phyloP scores from a whole-genome alignment of 1,284 basidiomycete genomes.

The Inonotus obliquus region DNA sequence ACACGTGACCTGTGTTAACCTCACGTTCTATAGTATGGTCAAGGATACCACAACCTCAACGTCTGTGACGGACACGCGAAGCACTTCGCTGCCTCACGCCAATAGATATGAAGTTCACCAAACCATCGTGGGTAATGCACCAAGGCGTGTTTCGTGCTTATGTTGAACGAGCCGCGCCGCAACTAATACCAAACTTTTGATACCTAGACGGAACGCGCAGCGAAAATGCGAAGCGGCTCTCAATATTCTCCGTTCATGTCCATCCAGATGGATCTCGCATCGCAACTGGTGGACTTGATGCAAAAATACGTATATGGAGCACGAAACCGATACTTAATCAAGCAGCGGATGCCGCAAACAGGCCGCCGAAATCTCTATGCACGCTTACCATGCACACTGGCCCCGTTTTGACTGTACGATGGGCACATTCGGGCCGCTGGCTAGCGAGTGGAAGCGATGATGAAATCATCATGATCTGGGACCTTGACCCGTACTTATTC shows the following conservation, averaged over 20 bases:
- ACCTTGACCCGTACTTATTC: slow-evolving; percentile 84
- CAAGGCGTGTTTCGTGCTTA: slow-evolving; percentile 36
- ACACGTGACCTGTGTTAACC: too few species aligned
- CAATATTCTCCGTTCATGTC: slow-evolving; percentile 91
- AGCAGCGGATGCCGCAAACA: slow-evolving; percentile 66
- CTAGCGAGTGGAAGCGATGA: slow-evolving; percentile 97
- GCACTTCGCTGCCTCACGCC: too few species aligned
- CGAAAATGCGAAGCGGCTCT: slow-evolving; percentile 60
- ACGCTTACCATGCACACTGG: slow-evolving; percentile 94
- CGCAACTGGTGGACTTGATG: slow-evolving; percentile 93
- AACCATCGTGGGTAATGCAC: slow-evolving; percentile 71
- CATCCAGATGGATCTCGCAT: slow-evolving; percentile 95
- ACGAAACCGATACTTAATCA: slow-evolving; percentile 86
- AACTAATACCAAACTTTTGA: background rate
- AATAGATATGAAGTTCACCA: slow-evolving; percentile 62
- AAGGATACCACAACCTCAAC: too few species aligned
- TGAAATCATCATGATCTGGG: slow-evolving; percentile 95
- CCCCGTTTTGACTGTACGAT: slow-evolving; percentile 90
- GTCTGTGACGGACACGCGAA: too few species aligned
- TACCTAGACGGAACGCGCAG: slow-evolving; percentile 16
- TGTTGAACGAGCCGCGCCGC: background rate
- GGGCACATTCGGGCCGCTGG: slow-evolving; percentile 93
- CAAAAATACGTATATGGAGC: slow-evolving; percentile 96
- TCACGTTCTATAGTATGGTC: too few species aligned
- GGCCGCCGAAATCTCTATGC: slow-evolving; percentile 82